Conservation (phyloP, 192 early-diverging fungal genomes). For the Mortierella claussenii region DNA sequence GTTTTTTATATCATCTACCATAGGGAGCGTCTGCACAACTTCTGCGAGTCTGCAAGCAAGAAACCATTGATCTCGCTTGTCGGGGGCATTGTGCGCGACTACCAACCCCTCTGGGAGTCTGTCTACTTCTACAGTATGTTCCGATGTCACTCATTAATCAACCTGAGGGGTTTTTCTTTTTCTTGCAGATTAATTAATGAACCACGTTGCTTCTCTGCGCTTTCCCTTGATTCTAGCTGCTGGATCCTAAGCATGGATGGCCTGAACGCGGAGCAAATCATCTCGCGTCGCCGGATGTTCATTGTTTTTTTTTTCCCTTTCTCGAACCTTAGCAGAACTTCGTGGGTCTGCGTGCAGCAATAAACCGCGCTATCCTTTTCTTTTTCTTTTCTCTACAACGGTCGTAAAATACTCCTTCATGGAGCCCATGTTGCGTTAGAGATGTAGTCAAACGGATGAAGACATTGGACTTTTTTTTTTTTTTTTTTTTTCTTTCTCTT, state of each 20-base stretch:
- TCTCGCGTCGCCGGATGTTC: no score
- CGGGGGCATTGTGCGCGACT: conserved; percentile 83
- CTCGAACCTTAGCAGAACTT: no score
- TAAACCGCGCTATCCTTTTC: no score
- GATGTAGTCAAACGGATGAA: no score
- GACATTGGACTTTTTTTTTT: conserved; percentile 10
- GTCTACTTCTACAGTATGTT: conserved; percentile 86
- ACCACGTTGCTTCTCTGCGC: background rate
- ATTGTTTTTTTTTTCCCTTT: no score
- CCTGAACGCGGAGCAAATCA: no score
- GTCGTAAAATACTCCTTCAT: no score
- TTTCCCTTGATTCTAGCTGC: conserved; percentile 8
- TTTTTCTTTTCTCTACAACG: no score
- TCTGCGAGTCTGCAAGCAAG: conserved; percentile 72
- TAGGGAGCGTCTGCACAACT: conserved; percentile 69
- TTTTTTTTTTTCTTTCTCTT: background rate
- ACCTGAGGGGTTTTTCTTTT: background rate
- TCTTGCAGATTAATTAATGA: background rate
- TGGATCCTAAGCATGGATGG: conserved; percentile 30
- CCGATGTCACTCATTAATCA: background rate
- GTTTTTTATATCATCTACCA: background rate
- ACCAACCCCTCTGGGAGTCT: conserved; percentile 90
- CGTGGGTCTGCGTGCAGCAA: no score
- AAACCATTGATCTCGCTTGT: conserved; percentile 84
- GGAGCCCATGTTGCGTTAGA: no score